Evolutionary conservation across 2,329 filamentous ascomycete genomes (phyloP).

Genomic region (Microcyclospora pomicola): DNA sequence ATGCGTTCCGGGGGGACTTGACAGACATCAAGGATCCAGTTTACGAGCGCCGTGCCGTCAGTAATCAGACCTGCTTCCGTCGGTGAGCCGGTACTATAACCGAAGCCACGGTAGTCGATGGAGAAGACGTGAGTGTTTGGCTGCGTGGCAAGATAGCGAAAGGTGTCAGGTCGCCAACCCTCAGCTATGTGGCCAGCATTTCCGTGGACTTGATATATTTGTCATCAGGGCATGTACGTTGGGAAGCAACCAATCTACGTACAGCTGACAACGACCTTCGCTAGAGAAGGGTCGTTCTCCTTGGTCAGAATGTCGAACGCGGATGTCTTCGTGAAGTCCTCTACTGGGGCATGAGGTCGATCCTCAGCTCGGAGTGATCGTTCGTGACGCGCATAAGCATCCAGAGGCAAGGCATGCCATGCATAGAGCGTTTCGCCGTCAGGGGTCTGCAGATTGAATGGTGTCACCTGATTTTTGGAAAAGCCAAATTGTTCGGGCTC

Average conservation of each 20-base stretch:
- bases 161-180: slow-evolving; percentile 59
- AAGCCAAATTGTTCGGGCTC: slow-evolving; percentile 76
- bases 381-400: slow-evolving; percentile 62
- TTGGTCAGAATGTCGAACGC: slow-evolving; percentile 37
- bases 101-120: slow-evolving; percentile 84
- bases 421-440: slow-evolving; percentile 71
- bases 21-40: slow-evolving; percentile 55
- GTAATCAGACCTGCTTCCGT: slow-evolving; percentile 68
- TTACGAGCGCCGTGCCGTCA: slow-evolving; percentile 59
- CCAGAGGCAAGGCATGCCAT: slow-evolving; percentile 79
- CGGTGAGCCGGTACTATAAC: slow-evolving; percentile 64
- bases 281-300: slow-evolving; percentile 33
- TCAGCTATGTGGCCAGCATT: slow-evolving; percentile 82
- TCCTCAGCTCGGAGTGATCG: slow-evolving; percentile 36
- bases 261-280: slow-evolving; percentile 43
- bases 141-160: slow-evolving; percentile 61
- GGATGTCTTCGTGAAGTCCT: slow-evolving; percentile 34
- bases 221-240: slow-evolving; percentile 3
- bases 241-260: slow-evolving; percentile 8
- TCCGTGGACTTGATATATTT: slow-evolving; percentile 27
- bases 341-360: slow-evolving; percentile 33
- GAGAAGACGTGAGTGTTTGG: slow-evolving; percentile 69
- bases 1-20: slow-evolving; percentile 57
- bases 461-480: slow-evolving; percentile 73
- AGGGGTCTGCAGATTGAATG: slow-evolving; percentile 61